These are phyloP conservation scores for Piper longum DNA, from an alignment of 164 flowering plant species.

Conservation along the genomic window DNA sequence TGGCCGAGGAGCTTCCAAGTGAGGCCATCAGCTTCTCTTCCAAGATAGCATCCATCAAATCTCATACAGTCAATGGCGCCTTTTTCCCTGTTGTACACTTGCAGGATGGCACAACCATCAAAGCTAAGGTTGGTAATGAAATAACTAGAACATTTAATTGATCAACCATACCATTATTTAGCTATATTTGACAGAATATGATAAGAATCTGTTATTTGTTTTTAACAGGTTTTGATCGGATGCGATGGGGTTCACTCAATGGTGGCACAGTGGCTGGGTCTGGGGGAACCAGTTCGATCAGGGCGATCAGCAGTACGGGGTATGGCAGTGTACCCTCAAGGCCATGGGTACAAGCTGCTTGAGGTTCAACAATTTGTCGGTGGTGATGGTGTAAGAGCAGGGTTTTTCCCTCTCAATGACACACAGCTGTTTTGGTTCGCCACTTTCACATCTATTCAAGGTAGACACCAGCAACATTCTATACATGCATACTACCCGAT, in stretches of 20 bases:
- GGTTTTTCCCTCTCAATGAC: slow-evolving; percentile 21
- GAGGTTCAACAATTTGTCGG: slow-evolving; percentile 19
- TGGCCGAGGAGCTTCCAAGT: slow-evolving; percentile 27
- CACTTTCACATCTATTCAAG: slow-evolving; percentile 2
- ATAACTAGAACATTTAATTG: too few relatives aligned
- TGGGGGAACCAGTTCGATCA: slow-evolving; percentile 18
- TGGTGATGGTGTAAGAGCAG: slow-evolving; percentile 18
- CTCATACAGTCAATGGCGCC: slow-evolving; percentile 7
- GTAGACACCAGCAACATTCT: neutral
- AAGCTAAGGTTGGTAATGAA: slow-evolving; percentile 17
- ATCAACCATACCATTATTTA: neutral
- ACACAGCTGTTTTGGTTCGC: slow-evolving; percentile 32
- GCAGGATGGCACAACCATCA: slow-evolving; percentile 22
- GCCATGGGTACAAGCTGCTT: slow-evolving; percentile 27
- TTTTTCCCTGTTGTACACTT: slow-evolving; percentile 7
- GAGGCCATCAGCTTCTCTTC: slow-evolving; percentile 24
- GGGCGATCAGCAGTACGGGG: slow-evolving; percentile 37
- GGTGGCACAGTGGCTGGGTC: slow-evolving; percentile 39
- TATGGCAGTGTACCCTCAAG: slow-evolving; percentile 24
- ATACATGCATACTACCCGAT: too few relatives aligned
- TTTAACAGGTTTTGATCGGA: slow-evolving; percentile 31
- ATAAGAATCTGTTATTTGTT: neutral
- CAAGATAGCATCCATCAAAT: slow-evolving; percentile 17
- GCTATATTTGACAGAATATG: too few relatives aligned
- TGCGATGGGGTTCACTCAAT: slow-evolving; percentile 50